A percentile compares a stretch with the other conserved stretches of the same genome.
Conservation (phyloP, 2,329 filamentous ascomycete species). For the Colletotrichum orchidophilum region DNA sequence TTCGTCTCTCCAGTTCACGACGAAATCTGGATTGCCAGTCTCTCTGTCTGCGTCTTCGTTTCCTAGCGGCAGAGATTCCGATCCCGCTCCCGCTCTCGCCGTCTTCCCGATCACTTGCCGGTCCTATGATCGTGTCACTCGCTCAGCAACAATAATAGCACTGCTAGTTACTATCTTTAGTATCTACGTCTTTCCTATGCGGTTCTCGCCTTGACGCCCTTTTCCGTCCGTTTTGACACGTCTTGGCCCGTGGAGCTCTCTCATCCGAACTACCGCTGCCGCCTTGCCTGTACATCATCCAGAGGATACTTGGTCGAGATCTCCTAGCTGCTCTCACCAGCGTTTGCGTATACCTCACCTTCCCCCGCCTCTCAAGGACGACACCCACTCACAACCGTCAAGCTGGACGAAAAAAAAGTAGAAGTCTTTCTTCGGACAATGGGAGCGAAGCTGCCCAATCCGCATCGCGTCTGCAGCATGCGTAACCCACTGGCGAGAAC, state of each 20-base stretch:
- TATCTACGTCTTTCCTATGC: constrained; percentile 1
- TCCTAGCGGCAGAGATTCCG: constrained; percentile 18
- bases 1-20: constrained; percentile 27
- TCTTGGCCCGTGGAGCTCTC: constrained; percentile 1
- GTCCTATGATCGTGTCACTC: constrained; percentile 35
- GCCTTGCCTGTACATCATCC: neutral
- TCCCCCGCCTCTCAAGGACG: neutral
- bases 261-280: neutral
- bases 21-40: constrained; percentile 30
- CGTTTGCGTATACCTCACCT: neutral
- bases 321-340: neutral
- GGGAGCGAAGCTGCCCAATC: constrained; percentile 50
- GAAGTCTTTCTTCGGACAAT: constrained; percentile 37
- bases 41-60: constrained; percentile 19
- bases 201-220: neutral
- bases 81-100: neutral
- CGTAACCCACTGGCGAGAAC: constrained; percentile 58
- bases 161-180: constrained; percentile 21
- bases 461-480: constrained; percentile 58
- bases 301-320: neutral
- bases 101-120: constrained; percentile 31
- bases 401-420: constrained; percentile 32
- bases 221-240: neutral
- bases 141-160: constrained; percentile 25
- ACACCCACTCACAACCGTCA: constrained; percentile 1